phyloP scores from a whole-genome alignment of 495 filamentous ascomycete species.

The Neurospora sp. region DNA sequence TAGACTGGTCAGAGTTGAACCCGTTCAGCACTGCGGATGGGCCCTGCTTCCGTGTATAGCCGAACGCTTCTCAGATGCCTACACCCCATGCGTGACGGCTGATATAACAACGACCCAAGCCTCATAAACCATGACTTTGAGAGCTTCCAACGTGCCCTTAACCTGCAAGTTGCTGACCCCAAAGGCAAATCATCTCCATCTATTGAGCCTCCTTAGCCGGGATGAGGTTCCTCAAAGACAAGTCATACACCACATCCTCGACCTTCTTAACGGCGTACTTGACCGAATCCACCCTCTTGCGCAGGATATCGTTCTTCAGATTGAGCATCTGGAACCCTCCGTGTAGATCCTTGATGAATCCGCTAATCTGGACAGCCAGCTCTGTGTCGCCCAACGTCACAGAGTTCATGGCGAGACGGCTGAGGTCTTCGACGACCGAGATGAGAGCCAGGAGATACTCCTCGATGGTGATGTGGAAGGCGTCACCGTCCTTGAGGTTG shows the following conservation, averaged over 20 bases:
- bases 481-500: constrained; percentile 81
- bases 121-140: background rate
- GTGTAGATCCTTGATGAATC: constrained; percentile 91
- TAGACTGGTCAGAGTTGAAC: background rate
- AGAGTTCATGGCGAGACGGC: constrained; percentile 87
- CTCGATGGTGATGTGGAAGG: constrained; percentile 92
- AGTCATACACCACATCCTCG: constrained; percentile 94
- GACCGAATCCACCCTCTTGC: constrained; percentile 81
- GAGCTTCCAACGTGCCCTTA: background rate
- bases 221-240: constrained; percentile 75
- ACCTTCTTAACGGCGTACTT: constrained; percentile 98
- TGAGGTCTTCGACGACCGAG: constrained; percentile 79
- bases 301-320: constrained; percentile 86
- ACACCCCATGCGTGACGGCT: background rate
- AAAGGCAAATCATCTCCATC: background rate
- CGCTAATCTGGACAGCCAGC: constrained; percentile 73
- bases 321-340: constrained; percentile 95
- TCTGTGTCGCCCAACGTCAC: constrained; percentile 86
- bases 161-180: background rate
- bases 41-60: background rate
- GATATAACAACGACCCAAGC: background rate
- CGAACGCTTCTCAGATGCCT: background rate
- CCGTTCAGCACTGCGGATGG: background rate
- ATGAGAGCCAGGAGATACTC: constrained; percentile 88
- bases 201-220: constrained; percentile 31